Evolutionary conservation across 768 basidiomycete species (phyloP).

Genomic region (Mycena kentingensis): DNA sequence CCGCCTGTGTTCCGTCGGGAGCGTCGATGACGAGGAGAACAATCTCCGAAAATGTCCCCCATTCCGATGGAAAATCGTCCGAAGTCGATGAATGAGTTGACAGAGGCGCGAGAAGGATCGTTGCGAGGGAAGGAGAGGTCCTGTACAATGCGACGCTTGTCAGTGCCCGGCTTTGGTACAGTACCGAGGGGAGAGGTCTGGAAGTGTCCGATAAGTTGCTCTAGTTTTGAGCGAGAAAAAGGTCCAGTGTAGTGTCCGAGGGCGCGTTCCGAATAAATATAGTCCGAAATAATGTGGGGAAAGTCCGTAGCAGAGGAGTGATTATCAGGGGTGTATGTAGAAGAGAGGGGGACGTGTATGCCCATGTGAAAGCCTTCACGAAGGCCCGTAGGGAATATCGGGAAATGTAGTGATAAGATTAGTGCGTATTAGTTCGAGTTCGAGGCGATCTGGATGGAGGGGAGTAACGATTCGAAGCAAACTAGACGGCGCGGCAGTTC

Average conservation of each 20-base stretch:
- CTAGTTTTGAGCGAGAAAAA: constrained; percentile 17
- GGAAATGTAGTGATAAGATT: constrained; percentile 17
- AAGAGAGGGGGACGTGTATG: neutral
- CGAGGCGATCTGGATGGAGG: constrained; percentile 24
- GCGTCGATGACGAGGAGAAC: constrained; percentile 28
- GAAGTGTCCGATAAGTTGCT: constrained; percentile 25
- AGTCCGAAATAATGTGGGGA: constrained; percentile 12
- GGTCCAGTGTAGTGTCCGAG: constrained; percentile 20
- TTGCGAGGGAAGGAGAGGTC: constrained; percentile 24
- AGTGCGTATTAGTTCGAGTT: constrained; percentile 2
- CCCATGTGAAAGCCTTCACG: constrained; percentile 29
- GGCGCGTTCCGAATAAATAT: constrained; percentile 21
- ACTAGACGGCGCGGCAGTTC: constrained; percentile 13
- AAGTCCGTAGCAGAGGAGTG: constrained; percentile 22
- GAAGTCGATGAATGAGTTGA: constrained; percentile 30
- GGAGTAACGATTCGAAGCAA: constrained; percentile 29
- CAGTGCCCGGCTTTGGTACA: constrained; percentile 21
- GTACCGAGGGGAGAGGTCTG: constrained; percentile 24
- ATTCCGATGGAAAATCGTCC: constrained; percentile 29
- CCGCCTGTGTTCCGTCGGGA: constrained; percentile 36
- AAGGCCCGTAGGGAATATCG: constrained; percentile 28
- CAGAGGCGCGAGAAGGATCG: constrained; percentile 17
- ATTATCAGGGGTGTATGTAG: constrained; percentile 26
- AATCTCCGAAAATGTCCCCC: constrained; percentile 34
- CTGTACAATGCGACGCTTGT: constrained; percentile 27